Conservation (phyloP, 768 basidiomycete genomes). For the Psilocybe sp. region DNA sequence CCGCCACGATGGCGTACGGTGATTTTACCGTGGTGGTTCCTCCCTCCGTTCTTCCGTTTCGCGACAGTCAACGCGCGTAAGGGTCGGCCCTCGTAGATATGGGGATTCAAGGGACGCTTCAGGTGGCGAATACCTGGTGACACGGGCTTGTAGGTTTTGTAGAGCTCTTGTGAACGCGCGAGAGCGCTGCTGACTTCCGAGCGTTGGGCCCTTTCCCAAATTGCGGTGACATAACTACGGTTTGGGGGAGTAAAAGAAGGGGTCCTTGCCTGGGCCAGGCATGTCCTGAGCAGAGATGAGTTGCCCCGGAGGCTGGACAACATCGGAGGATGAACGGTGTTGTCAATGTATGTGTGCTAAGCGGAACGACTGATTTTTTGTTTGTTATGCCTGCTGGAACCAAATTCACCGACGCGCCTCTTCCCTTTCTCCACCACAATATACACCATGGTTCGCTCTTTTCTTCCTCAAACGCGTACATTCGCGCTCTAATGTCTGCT, state of each 20-base stretch:
- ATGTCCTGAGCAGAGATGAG: slow-evolving; percentile 35
- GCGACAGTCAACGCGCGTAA: slow-evolving; percentile 79
- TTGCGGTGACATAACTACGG: slow-evolving; percentile 36
- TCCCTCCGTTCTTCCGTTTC: slow-evolving; percentile 81
- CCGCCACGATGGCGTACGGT: slow-evolving; percentile 90
- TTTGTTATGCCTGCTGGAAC: slow-evolving; percentile 16
- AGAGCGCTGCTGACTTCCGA: slow-evolving; percentile 40
- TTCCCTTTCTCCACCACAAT: slow-evolving; percentile 2
- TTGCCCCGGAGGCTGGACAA: slow-evolving; percentile 42
- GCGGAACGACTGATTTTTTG: slow-evolving; percentile 11
- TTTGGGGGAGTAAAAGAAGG: slow-evolving; percentile 10
- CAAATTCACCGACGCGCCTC: slow-evolving; percentile 15
- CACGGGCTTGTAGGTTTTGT: slow-evolving; percentile 89
- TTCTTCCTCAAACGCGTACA: neutral
- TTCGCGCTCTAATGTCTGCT: neutral
- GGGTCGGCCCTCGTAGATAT: slow-evolving; percentile 85
- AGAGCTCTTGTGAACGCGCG: slow-evolving; percentile 52
- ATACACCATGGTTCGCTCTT: slow-evolving; percentile 17
- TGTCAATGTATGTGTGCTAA: slow-evolving; percentile 19
- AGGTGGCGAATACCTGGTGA: slow-evolving; percentile 87
- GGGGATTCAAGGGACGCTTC: slow-evolving; percentile 74
- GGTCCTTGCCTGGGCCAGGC: slow-evolving; percentile 16
- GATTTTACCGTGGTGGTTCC: slow-evolving; percentile 80
- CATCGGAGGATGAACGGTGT: slow-evolving; percentile 30
- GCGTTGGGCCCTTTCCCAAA: slow-evolving; percentile 33